Percentiles rank a stretch among this genome's conserved stretches.
phyloP scores from a whole-genome alignment of 805 yeast species.

The Candida schatavii region DNA sequence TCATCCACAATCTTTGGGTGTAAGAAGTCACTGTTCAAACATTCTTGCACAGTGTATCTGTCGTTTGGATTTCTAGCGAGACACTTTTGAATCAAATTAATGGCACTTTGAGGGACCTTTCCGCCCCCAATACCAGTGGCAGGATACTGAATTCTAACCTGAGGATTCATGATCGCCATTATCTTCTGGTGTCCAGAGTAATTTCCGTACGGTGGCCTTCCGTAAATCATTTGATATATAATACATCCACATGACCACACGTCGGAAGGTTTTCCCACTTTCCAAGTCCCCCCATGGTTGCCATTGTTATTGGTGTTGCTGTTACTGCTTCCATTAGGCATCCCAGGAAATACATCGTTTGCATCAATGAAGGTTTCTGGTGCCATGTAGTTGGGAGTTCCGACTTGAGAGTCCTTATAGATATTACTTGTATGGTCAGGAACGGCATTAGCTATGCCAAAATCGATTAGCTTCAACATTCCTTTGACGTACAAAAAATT shows the following conservation, averaged over 20 bases:
- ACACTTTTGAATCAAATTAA: slow-evolving; percentile 72
- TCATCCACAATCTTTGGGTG: slow-evolving; percentile 72
- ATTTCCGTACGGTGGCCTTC: slow-evolving; percentile 83
- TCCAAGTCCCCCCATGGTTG: slow-evolving; percentile 41
- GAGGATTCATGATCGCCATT: slow-evolving; percentile 83
- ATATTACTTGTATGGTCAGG: slow-evolving; percentile 90
- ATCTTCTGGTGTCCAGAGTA: slow-evolving; percentile 75
- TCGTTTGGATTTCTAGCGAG: slow-evolving; percentile 65
- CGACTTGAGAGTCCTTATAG: slow-evolving; percentile 86
- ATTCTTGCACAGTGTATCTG: slow-evolving; percentile 62
- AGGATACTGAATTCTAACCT: slow-evolving; percentile 67
- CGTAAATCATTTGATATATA: slow-evolving; percentile 91
- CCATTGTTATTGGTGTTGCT: slow-evolving; percentile 2
- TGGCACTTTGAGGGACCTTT: slow-evolving; percentile 63
- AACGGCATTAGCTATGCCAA: slow-evolving; percentile 93
- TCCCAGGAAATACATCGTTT: slow-evolving; percentile 28
- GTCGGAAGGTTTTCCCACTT: slow-evolving; percentile 92
- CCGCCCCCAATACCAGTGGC: slow-evolving; percentile 57
- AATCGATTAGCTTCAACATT: slow-evolving; percentile 81
- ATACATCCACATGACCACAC: slow-evolving; percentile 99
- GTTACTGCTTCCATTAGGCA: slow-evolving; percentile 9
- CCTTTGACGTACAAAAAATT: slow-evolving; percentile 82
- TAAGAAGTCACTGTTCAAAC: slow-evolving; percentile 63
- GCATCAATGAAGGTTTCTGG: slow-evolving; percentile 86
- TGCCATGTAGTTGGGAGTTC: slow-evolving; percentile 97